Percentiles rank a stretch among this genome's conserved stretches.
Evolutionary conservation across 768 basidiomycete genomes (phyloP).

Genomic region (Lactifluus subvellereus): DNA sequence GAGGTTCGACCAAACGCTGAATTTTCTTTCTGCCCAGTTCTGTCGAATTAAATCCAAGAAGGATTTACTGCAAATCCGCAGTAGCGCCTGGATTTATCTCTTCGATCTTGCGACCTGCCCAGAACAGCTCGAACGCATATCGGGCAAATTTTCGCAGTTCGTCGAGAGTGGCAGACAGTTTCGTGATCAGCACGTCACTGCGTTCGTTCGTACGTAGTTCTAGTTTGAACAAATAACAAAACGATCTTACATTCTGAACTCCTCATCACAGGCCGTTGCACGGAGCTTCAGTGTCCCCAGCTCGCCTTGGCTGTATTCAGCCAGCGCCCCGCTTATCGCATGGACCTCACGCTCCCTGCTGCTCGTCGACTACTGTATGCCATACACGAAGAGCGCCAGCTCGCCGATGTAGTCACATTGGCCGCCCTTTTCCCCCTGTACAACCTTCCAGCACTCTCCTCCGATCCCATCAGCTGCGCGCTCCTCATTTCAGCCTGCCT

Average conservation of each 20-base stretch:
- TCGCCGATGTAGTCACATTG: conserved; percentile 45
- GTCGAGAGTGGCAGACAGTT: conserved; percentile 15
- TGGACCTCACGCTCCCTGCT: conserved; percentile 43
- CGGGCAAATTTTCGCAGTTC: conserved; percentile 17
- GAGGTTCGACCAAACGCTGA: conserved; percentile 13
- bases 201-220: conserved; percentile 20
- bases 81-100: conserved; percentile 21
- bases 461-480: conserved; percentile 53
- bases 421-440: conserved; percentile 52
- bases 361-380: conserved; percentile 56
- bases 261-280: conserved; percentile 48
- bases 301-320: conserved; percentile 58
- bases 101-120: conserved; percentile 20
- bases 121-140: conserved; percentile 14
- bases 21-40: conserved; percentile 13
- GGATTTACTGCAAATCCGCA: conserved; percentile 13
- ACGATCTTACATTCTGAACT: neutral
- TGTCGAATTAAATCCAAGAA: neutral
- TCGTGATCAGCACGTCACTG: conserved; percentile 6
- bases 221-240: neutral
- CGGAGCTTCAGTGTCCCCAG: conserved; percentile 47
- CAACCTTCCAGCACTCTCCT: conserved; percentile 45
- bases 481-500: conserved; percentile 54
- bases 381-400: conserved; percentile 42
- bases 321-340: conserved; percentile 54